A percentile compares a stretch with the other conserved stretches of the same genome.
Conservation (phyloP, 163 green algal species). For the Chlorella variabilis region DNA sequence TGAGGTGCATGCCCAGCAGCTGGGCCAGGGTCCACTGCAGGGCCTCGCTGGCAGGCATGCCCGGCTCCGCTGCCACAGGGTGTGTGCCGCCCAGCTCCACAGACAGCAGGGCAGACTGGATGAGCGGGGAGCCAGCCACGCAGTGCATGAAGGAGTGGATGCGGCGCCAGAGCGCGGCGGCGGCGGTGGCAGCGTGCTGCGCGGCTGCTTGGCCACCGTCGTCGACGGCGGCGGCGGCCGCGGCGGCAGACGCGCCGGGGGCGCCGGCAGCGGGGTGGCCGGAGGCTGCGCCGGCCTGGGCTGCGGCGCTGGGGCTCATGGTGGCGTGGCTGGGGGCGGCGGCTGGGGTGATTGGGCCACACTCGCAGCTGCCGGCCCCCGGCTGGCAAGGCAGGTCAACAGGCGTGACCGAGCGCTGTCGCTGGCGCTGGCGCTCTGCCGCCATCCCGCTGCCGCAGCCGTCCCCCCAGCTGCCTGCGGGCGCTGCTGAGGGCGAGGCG, state of each 20-base stretch:
- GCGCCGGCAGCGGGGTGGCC: not conserved
- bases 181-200: not conserved
- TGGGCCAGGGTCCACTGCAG: constrained; percentile 36
- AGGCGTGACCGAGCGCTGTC: constrained; percentile 4
- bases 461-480: not conserved
- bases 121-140: constrained; percentile 8
- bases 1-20: constrained; percentile 39
- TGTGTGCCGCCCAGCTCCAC: constrained; percentile 17
- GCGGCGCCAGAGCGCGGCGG: constrained; percentile 20
- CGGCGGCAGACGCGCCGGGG: not conserved
- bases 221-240: not conserved
- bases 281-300: not conserved
- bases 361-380: not conserved
- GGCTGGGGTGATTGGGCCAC: constrained; percentile 18
- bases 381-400: not conserved
- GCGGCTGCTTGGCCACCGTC: not conserved
- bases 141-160: constrained; percentile 27
- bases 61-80: not conserved
- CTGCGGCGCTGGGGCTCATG: not conserved
- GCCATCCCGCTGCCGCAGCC: not conserved
- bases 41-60: not conserved
- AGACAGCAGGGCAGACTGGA: constrained; percentile 30
- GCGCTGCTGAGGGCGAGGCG: not conserved
- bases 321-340: not conserved
- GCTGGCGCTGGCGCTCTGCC: not conserved